These are phyloP conservation scores for Raffaelea albimanens DNA, from an alignment of 2,329 filamentous ascomycete genomes.

Conservation along the genomic window DNA sequence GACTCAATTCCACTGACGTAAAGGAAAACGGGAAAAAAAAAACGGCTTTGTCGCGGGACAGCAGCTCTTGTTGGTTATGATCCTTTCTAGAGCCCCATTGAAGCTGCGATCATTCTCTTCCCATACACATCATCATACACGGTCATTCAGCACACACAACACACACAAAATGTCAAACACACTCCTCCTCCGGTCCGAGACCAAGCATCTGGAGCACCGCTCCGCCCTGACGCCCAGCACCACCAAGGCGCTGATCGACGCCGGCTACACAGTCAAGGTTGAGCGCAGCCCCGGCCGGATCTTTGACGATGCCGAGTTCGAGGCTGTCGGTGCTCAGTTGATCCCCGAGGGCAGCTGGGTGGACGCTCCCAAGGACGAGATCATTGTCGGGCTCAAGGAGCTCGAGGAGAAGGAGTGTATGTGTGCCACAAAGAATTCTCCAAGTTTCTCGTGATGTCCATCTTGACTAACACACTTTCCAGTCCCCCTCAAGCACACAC, in stretches of 20 bases:
- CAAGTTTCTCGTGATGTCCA: no score
- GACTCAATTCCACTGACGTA: not conserved
- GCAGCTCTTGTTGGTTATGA: no score
- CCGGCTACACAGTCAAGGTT: constrained; percentile 59
- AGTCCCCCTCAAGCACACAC: constrained; percentile 62
- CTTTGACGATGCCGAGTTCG: constrained; percentile 52
- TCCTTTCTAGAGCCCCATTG: no score
- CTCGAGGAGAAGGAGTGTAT: constrained; percentile 59
- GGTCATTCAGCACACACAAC: no score
- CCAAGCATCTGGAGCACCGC: constrained; percentile 17
- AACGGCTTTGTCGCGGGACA: no score
- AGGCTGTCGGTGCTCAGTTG: constrained; percentile 53
- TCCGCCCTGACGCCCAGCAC: constrained; percentile 14
- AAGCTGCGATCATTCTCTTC: no score
- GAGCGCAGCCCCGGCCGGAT: constrained; percentile 61
- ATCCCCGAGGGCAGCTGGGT: constrained; percentile 60
- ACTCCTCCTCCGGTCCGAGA: constrained; percentile 14
- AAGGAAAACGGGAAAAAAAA: no score
- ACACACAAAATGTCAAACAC: constrained; percentile 3
- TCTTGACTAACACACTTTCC: not conserved
- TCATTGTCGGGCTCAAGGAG: constrained; percentile 72
- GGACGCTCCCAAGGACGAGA: constrained; percentile 55
- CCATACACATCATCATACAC: no score
- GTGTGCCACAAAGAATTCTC: constrained; percentile 10
- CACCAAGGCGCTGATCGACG: constrained; percentile 49